Conservation (phyloP, 352 stramenopile genomes). For the Pythium monospermum region DNA sequence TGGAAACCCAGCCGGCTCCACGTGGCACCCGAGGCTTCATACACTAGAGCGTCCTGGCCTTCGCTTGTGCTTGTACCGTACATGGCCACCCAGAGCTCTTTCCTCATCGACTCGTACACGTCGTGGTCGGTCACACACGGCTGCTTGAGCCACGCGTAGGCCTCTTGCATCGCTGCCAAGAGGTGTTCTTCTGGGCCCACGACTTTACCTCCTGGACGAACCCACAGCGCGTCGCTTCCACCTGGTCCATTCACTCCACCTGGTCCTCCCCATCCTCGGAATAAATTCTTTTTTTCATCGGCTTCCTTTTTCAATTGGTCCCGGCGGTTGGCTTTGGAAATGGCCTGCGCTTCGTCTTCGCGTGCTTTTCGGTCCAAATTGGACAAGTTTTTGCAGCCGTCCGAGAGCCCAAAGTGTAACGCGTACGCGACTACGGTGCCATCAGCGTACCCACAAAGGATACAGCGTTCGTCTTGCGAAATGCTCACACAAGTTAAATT, state of each 20-base stretch:
- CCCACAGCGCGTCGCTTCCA: conserved; percentile 49
- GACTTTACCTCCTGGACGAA: conserved; percentile 40
- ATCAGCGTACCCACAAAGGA: conserved; percentile 78
- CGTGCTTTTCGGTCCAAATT: conserved; percentile 69
- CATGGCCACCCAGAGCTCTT: conserved; percentile 60
- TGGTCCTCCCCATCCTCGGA: conserved; percentile 41
- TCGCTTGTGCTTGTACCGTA: conserved; percentile 25
- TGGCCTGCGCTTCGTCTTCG: conserved; percentile 69
- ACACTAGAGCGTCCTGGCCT: conserved; percentile 19
- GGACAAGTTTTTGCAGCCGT: conserved; percentile 65
- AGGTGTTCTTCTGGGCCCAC: conserved; percentile 48
- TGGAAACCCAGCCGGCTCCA: conserved; percentile 84
- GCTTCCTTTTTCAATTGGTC: conserved; percentile 62
- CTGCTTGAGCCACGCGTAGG: conserved; percentile 63
- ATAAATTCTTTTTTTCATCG: conserved; percentile 42
- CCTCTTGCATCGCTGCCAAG: conserved; percentile 59
- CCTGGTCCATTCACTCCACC: conserved; percentile 22
- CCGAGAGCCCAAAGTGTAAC: conserved; percentile 74
- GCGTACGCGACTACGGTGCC: conserved; percentile 75
- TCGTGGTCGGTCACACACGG: conserved; percentile 56
- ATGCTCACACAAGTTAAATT: conserved; percentile 69
- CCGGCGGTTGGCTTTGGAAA: conserved; percentile 67
- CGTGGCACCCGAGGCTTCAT: conserved; percentile 65
- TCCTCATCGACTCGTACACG: conserved; percentile 57
- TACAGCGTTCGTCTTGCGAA: conserved; percentile 76